A percentile compares a stretch with the other conserved stretches of the same genome.
Conservation (phyloP, 1,284 basidiomycete species). For the Leucoagaricus sp. region DNA sequence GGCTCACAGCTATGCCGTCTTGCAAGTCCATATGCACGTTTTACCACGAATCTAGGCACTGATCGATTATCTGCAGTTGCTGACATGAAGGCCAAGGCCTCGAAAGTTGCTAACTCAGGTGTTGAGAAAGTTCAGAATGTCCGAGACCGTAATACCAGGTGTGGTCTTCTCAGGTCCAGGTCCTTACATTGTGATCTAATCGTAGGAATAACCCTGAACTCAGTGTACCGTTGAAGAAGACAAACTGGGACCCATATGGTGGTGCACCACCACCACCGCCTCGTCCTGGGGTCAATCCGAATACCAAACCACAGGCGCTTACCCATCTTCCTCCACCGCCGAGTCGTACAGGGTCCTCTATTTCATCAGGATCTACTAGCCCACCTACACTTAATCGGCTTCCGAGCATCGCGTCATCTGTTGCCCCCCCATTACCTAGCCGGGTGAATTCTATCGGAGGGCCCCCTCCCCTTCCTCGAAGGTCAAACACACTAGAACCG, state of each 20-base stretch:
- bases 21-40: constrained; percentile 12
- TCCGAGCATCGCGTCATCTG: constrained; percentile 18
- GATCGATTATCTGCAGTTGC: constrained; percentile 41
- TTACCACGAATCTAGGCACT: background rate
- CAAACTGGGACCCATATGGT: constrained; percentile 61
- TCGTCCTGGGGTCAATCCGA: constrained; percentile 36
- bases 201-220: background rate
- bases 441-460: constrained; percentile 10
- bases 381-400: constrained; percentile 17
- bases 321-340: constrained; percentile 34
- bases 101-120: constrained; percentile 55
- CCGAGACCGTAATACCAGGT: constrained; percentile 57
- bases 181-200: background rate
- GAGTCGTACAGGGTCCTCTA: constrained; percentile 26
- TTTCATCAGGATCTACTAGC: constrained; percentile 7
- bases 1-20: constrained; percentile 15
- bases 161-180: constrained; percentile 12
- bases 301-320: constrained; percentile 24
- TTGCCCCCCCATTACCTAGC: constrained; percentile 15
- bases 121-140: constrained; percentile 54
- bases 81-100: constrained; percentile 64
- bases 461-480: constrained; percentile 15
- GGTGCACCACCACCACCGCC: constrained; percentile 46
- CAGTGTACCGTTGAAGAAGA: constrained; percentile 56
- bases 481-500: constrained; percentile 11